Conservation (phyloP, 345 rosid species). For the Salix viminalis region DNA sequence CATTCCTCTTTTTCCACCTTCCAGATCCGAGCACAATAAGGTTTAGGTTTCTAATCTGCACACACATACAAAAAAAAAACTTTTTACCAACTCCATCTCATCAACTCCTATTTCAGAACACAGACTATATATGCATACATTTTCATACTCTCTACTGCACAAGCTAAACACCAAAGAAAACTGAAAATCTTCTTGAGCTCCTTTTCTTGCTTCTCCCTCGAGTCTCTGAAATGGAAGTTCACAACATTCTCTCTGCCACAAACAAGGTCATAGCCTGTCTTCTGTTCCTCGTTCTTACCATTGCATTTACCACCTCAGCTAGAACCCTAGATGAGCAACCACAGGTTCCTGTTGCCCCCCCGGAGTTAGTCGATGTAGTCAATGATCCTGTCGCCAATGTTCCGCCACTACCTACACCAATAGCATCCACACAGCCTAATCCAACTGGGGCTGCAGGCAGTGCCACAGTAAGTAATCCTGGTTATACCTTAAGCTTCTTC, state of each 20-base stretch:
- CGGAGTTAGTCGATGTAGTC: not conserved
- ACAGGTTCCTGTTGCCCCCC: not conserved
- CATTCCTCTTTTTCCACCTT: not conserved
- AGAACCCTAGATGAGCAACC: slow-evolving; percentile 6
- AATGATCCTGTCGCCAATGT: not conserved
- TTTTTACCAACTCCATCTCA: not conserved
- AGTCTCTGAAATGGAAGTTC: not conserved
- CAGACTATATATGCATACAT: slow-evolving; percentile 1
- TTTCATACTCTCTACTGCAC: not conserved
- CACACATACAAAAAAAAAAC: not conserved
- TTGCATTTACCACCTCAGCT: slow-evolving; percentile 7
- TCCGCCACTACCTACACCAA: not conserved
- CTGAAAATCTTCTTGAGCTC: not conserved
- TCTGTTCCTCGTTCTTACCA: slow-evolving; percentile 3
- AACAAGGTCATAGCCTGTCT: not conserved
- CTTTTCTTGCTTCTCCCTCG: not conserved
- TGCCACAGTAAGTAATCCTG: not conserved
- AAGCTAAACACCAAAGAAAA: not conserved
- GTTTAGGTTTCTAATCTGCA: not conserved
- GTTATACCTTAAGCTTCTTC: slow-evolving; percentile 39
- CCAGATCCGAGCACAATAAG: not conserved
- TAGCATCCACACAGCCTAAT: slow-evolving; percentile 1
- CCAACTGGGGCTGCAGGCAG: not conserved
- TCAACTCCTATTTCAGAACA: not conserved
- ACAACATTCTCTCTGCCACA: not conserved